Percentiles rank a stretch among this genome's conserved stretches.
These are phyloP conservation scores for Pseudozyma sp. DNA, from an alignment of 1,284 basidiomycete genomes.

Conservation along the genomic window DNA sequence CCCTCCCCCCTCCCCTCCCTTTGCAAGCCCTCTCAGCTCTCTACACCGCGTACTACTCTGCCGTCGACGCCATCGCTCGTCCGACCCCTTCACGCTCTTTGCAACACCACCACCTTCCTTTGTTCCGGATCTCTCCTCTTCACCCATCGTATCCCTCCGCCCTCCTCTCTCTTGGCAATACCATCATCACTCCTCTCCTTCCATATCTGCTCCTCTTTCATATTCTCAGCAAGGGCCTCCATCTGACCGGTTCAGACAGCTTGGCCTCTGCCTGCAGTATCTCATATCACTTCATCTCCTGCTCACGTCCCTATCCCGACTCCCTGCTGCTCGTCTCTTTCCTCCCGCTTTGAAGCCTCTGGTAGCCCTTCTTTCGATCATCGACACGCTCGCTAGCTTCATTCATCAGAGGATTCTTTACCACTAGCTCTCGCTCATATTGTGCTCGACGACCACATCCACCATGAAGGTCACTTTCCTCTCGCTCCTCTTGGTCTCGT, in stretches of 20 bases:
- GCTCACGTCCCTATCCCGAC: background rate
- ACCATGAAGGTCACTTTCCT: constrained; percentile 40
- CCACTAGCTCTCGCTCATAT: background rate
- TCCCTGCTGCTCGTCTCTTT: constrained; percentile 3
- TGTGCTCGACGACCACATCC: background rate
- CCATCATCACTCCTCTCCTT: background rate
- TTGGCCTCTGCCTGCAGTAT: constrained; percentile 34
- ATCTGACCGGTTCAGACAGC: constrained; percentile 38
- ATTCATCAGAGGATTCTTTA: background rate
- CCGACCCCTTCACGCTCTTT: constrained; percentile 8
- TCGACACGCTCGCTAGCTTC: constrained; percentile 10
- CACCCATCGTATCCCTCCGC: background rate
- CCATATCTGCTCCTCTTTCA: constrained; percentile 4
- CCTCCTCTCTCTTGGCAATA: too few species aligned
- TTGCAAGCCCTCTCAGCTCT: background rate
- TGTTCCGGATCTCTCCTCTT: background rate
- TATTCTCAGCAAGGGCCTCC: constrained; percentile 30
- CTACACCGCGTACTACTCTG: background rate
- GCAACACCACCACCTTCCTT: constrained; percentile 10
- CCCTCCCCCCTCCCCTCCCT: background rate
- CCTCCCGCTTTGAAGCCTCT: constrained; percentile 13
- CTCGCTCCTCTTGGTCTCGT: constrained; percentile 27
- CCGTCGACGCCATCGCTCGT: constrained; percentile 8
- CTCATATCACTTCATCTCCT: background rate
- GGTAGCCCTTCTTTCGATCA: constrained; percentile 31